A percentile compares a stretch with the other conserved stretches of the same genome.
These are phyloP conservation scores for Nakazawaea laoshanensis DNA, from an alignment of 805 yeast genomes.

Conservation along the genomic window DNA sequence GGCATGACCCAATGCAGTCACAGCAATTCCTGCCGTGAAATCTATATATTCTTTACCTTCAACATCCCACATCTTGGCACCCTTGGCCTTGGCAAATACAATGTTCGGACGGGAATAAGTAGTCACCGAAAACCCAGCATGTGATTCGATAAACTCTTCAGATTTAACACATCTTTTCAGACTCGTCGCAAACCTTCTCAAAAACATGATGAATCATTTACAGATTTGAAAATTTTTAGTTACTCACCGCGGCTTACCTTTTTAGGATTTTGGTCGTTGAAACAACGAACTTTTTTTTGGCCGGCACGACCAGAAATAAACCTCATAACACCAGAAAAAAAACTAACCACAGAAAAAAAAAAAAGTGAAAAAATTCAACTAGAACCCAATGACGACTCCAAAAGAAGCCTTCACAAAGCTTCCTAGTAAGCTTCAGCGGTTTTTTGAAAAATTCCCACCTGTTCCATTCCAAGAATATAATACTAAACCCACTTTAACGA, in stretches of 20 bases:
- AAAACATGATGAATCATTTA: constrained; percentile 1
- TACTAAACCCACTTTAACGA: constrained; percentile 52
- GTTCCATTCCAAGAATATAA: constrained; percentile 65
- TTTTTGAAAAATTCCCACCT: constrained; percentile 82
- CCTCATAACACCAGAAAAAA: no score
- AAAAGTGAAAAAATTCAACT: no score
- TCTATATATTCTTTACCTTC: constrained; percentile 77
- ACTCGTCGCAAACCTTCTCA: no score
- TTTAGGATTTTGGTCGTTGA: no score
- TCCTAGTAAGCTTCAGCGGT: constrained; percentile 61
- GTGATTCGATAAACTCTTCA: constrained; percentile 28
- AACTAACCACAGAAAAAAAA: no score
- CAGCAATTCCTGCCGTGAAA: constrained; percentile 95
- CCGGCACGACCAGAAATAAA: no score
- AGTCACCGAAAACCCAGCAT: constrained; percentile 54
- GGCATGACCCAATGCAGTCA: constrained; percentile 88
- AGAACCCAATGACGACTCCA: no score
- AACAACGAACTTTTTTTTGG: no score
- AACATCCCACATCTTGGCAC: constrained; percentile 73
- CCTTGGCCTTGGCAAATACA: constrained; percentile 73
- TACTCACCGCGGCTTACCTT: no score
- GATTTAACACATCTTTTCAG: no score
- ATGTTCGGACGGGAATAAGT: constrained; percentile 76
- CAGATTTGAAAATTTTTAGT: no score
- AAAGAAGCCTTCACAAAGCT: constrained; percentile 34